Conservation (phyloP, 2,329 filamentous ascomycete genomes). For the Coniochaeta prunicola region DNA sequence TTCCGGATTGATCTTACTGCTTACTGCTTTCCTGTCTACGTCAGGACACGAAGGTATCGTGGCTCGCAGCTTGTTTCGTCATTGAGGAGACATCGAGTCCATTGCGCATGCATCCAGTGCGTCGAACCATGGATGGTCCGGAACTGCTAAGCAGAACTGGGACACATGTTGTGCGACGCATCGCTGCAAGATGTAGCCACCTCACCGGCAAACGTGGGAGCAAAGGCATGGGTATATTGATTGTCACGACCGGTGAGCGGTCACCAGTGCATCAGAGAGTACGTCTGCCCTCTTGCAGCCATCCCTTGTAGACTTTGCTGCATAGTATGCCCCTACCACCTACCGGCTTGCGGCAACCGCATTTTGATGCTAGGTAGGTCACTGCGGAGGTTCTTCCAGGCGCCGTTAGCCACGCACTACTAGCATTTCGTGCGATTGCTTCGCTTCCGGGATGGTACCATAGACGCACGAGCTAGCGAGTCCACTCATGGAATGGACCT, state of each 20-base stretch:
- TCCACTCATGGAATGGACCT: neutral
- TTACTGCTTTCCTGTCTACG: neutral
- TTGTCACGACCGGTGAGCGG: neutral
- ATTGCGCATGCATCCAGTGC: neutral
- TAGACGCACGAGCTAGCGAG: neutral
- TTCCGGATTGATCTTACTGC: neutral
- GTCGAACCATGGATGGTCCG: neutral
- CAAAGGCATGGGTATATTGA: neutral
- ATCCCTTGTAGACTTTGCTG: too few relatives aligned
- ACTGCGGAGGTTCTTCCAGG: neutral
- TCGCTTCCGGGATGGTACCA: neutral
- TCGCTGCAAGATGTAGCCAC: neutral
- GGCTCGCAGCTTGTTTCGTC: too few relatives aligned
- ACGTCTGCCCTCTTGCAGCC: neutral
- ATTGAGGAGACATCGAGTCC: neutral
- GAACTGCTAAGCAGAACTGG: neutral
- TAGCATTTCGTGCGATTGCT: neutral
- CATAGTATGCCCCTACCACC: neutral
- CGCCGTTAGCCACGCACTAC: neutral
- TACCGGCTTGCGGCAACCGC: neutral
- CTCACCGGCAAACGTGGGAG: constrained; percentile 1
- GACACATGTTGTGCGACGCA: neutral
- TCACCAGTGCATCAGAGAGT: neutral
- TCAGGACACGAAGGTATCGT: too few relatives aligned
- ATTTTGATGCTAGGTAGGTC: neutral